Percentiles rank a stretch among this genome's conserved stretches.
These are phyloP conservation scores for Silybum marianum DNA, from an alignment of 129 eudicot species.

Conservation along the genomic window DNA sequence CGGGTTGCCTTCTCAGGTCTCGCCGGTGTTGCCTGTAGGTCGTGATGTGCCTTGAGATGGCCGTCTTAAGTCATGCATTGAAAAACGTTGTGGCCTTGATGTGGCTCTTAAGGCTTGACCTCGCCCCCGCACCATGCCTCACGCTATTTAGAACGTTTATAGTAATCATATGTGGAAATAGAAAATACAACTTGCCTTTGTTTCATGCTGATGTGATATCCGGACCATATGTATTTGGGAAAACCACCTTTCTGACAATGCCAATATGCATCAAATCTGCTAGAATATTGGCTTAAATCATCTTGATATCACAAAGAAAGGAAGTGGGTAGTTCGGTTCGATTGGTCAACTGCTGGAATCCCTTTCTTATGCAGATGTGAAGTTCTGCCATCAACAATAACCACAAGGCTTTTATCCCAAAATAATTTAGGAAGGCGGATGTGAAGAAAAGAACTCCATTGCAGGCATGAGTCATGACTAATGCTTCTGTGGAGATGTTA, in stretches of 20 bases:
- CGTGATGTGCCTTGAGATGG: too few species aligned
- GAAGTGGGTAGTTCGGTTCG: neutral
- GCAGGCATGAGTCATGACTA: neutral
- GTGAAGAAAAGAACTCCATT: neutral
- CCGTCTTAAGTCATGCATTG: neutral
- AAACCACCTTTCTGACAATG: too few species aligned
- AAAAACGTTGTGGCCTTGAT: neutral
- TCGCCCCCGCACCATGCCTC: too few species aligned
- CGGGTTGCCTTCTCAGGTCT: too few species aligned
- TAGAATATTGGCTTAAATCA: too few species aligned
- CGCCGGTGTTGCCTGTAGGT: too few species aligned
- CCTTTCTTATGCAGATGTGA: neutral
- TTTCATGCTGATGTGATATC: too few species aligned
- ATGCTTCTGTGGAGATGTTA: neutral
- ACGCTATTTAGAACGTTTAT: too few species aligned
- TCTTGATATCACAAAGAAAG: neutral
- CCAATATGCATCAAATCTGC: too few species aligned
- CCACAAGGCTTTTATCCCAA: neutral
- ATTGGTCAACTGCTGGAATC: neutral
- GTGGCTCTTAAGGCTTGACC: neutral
- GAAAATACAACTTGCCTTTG: too few species aligned
- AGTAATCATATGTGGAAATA: too few species aligned
- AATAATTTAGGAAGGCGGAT: neutral
- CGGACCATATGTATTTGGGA: too few species aligned
- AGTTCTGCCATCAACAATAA: neutral